Conservation (phyloP, 495 filamentous ascomycete species). For the Aspergillus diversus region DNA sequence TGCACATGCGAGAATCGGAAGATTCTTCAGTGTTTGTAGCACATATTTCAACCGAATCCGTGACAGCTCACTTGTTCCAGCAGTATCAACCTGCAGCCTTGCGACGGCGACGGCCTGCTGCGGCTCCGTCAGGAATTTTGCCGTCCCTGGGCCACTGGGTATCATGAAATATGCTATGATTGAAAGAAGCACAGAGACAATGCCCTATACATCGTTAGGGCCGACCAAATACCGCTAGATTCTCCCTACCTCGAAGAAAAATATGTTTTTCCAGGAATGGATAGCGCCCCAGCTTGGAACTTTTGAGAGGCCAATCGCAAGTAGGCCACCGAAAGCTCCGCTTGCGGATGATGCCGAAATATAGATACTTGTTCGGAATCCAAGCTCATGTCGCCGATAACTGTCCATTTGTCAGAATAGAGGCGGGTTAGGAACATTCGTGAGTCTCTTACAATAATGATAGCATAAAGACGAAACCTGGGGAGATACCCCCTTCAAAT, state of each 20-base stretch:
- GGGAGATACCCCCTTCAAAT: constrained; percentile 12
- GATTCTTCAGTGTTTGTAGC: background rate
- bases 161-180: constrained; percentile 8
- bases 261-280: constrained; percentile 18
- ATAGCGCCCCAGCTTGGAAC: constrained; percentile 14
- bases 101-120: constrained; percentile 1
- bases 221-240: background rate
- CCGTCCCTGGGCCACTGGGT: constrained; percentile 9
- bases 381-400: constrained; percentile 19
- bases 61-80: constrained; percentile 12
- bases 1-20: constrained; percentile 13
- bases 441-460: constrained; percentile 10
- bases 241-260: constrained; percentile 17
- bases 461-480: constrained; percentile 10
- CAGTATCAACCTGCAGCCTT: constrained; percentile 7
- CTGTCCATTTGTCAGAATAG: background rate
- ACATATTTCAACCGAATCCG: constrained; percentile 7
- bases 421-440: background rate
- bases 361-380: constrained; percentile 18
- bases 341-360: constrained; percentile 19
- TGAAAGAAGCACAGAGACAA: constrained; percentile 14
- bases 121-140: constrained; percentile 7
- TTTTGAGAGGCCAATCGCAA: constrained; percentile 14
- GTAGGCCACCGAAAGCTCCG: constrained; percentile 16
- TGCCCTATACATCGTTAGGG: constrained; percentile 8